These are phyloP conservation scores for Peltaster fructicola DNA, from an alignment of 2,329 filamentous ascomycete genomes.

Conservation along the genomic window DNA sequence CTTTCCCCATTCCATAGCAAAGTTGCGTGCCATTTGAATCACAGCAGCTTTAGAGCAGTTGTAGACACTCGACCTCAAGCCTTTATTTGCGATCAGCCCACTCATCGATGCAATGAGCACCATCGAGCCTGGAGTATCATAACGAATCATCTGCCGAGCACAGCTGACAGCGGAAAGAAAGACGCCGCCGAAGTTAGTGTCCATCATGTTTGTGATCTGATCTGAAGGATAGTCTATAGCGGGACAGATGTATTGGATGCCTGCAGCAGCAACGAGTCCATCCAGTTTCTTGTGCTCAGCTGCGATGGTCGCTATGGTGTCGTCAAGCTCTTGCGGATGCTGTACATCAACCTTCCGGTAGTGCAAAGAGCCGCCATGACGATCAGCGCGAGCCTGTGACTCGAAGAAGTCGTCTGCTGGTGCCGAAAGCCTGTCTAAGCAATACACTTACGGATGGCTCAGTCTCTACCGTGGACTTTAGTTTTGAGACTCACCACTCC, in stretches of 20 bases:
- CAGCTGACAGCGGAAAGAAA: slow-evolving; percentile 31
- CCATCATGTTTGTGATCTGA: slow-evolving; percentile 20
- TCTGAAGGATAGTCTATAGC: slow-evolving; percentile 21
- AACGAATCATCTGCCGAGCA: slow-evolving; percentile 31
- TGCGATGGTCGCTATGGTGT: slow-evolving; percentile 13
- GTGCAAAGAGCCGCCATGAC: slow-evolving; percentile 24
- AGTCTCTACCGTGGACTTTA: slow-evolving; percentile 2
- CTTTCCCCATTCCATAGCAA: slow-evolving; percentile 36
- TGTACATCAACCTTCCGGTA: slow-evolving; percentile 32
- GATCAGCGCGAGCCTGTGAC: slow-evolving; percentile 20
- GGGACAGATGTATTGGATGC: slow-evolving; percentile 12
- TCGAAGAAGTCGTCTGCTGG: slow-evolving; percentile 26
- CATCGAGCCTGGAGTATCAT: slow-evolving; percentile 32
- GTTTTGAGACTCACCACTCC: slow-evolving; percentile 22
- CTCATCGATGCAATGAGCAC: slow-evolving; percentile 35
- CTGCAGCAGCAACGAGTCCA: slow-evolving; percentile 17
- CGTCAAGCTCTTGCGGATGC: slow-evolving; percentile 16
- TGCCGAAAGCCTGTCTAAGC: slow-evolving; percentile 29
- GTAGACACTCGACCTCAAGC: slow-evolving; percentile 20
- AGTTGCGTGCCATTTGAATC: slow-evolving; percentile 31
- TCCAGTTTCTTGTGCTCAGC: slow-evolving; percentile 12
- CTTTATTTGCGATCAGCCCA: slow-evolving; percentile 32
- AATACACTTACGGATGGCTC: slow-evolving; percentile 26
- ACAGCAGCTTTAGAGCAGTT: slow-evolving; percentile 38
- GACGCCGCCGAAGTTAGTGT: slow-evolving; percentile 33